phyloP scores from a whole-genome alignment of 1,284 basidiomycete species.

The Xerocomus amazonicus region DNA sequence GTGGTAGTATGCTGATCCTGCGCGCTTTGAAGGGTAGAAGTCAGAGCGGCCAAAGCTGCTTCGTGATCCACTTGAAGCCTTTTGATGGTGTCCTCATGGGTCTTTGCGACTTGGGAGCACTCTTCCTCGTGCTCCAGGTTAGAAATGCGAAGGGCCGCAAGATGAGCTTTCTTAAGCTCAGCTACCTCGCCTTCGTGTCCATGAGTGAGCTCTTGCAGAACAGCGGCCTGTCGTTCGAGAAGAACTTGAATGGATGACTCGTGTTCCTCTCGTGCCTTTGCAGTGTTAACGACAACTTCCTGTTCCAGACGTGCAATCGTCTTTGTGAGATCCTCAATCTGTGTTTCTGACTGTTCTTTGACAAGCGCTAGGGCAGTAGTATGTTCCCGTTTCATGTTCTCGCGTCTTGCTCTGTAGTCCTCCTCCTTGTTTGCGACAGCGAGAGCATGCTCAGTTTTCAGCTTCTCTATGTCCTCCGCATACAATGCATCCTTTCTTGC shows the following conservation, averaged over 20 bases:
- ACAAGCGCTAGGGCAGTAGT: constrained; percentile 32
- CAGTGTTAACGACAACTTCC: constrained; percentile 39
- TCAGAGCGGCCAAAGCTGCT: constrained; percentile 41
- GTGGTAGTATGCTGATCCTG: constrained; percentile 45
- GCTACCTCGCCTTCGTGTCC: constrained; percentile 52
- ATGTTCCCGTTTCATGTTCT: constrained; percentile 42
- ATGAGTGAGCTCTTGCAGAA: constrained; percentile 52
- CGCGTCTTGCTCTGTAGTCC: constrained; percentile 47
- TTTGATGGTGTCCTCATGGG: constrained; percentile 40
- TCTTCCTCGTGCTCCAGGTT: constrained; percentile 32
- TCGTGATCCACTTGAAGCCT: constrained; percentile 47
- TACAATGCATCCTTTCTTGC: constrained; percentile 61
- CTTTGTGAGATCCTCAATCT: constrained; percentile 48
- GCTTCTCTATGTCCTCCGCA: constrained; percentile 55
- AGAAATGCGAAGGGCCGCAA: constrained; percentile 33
- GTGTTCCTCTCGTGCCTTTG: constrained; percentile 44
- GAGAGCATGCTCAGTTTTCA: constrained; percentile 59
- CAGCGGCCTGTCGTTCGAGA: constrained; percentile 53
- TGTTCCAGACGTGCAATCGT: constrained; percentile 45
- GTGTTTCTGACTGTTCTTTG: constrained; percentile 39
- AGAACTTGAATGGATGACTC: constrained; percentile 48
- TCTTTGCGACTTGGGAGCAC: constrained; percentile 33
- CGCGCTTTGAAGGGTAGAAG: constrained; percentile 40
- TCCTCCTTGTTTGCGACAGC: constrained; percentile 54
- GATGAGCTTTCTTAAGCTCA: constrained; percentile 46